Percentiles rank a stretch among this genome's conserved stretches.
These are phyloP conservation scores for Orychophragmus violaceus DNA, from an alignment of 345 rosid species.

Conservation along the genomic window DNA sequence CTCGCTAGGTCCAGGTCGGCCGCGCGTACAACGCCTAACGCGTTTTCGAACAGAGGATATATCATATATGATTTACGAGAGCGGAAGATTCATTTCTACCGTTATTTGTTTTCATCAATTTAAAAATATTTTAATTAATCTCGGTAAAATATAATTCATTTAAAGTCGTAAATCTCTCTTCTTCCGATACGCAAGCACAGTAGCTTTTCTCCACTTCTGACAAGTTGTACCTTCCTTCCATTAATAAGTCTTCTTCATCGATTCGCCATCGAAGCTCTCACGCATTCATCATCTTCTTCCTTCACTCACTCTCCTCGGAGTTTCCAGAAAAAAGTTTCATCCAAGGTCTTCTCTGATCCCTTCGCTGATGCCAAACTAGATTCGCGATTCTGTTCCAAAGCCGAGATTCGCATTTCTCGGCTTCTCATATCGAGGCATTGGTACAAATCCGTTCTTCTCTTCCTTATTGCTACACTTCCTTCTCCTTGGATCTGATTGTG, in stretches of 20 bases:
- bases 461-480: not conserved
- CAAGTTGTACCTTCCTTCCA: conserved; percentile 8
- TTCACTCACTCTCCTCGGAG: not conserved
- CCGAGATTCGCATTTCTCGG: conserved; percentile 24
- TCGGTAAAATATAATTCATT: not conserved
- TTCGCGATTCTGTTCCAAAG: conserved; percentile 12
- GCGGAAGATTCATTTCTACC: conserved; percentile 3
- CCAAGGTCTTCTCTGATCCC: conserved; percentile 6
- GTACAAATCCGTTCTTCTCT: not conserved
- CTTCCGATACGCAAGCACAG: conserved; percentile 8
- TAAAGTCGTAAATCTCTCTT: conserved; percentile 10
- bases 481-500: conserved; percentile 30
- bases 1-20: too few species aligned
- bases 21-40: too few species aligned
- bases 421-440: conserved; percentile 5
- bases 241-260: not conserved
- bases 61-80: too few species aligned
- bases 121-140: not conserved
- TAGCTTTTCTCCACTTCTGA: conserved; percentile 5
- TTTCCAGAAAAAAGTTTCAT: not conserved
- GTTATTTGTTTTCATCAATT: not conserved
- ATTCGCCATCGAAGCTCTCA: conserved; percentile 9
- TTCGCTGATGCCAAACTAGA: conserved; percentile 4
- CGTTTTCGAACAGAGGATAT: too few species aligned
- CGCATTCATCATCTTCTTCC: conserved; percentile 12